A percentile compares a stretch with the other conserved stretches of the same genome.
Conservation (phyloP, 2,329 filamentous ascomycete species). For the Huntiella moniliformis region DNA sequence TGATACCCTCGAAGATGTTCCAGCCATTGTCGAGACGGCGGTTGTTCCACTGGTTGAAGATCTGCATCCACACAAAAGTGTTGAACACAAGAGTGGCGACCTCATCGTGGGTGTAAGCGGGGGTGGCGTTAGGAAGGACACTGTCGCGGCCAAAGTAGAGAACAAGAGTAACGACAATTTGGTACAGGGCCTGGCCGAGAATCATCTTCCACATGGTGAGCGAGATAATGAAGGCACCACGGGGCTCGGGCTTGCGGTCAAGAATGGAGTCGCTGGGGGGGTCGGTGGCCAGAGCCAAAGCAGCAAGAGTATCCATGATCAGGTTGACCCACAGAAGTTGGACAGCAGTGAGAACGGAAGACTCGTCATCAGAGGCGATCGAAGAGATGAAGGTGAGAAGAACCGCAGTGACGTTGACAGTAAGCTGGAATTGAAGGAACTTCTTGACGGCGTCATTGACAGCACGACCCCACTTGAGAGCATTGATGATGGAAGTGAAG, state of each 20-base stretch:
- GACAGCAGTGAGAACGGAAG: slow-evolving; percentile 67
- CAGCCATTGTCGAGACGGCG: slow-evolving; percentile 84
- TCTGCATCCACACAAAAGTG: slow-evolving; percentile 98
- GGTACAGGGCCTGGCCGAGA: slow-evolving; percentile 75
- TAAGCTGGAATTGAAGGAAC: slow-evolving; percentile 60
- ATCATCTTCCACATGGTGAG: slow-evolving; percentile 99
- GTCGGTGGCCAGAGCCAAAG: slow-evolving; percentile 73
- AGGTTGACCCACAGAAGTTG: slow-evolving; percentile 92
- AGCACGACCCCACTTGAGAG: slow-evolving; percentile 60
- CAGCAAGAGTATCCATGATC: slow-evolving; percentile 93
- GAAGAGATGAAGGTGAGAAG: slow-evolving; percentile 74
- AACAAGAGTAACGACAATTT: slow-evolving; percentile 61
- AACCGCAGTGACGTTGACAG: slow-evolving; percentile 84
- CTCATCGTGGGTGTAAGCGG: slow-evolving; percentile 21
- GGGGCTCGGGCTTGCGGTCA: slow-evolving; percentile 49
- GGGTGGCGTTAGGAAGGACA: slow-evolving; percentile 10
- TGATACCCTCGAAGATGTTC: slow-evolving; percentile 85
- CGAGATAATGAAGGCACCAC: slow-evolving; percentile 49
- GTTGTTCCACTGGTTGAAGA: slow-evolving; percentile 97
- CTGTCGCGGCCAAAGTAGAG: slow-evolving; percentile 49
- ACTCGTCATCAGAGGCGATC: slow-evolving; percentile 48
- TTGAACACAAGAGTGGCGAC: slow-evolving; percentile 83
- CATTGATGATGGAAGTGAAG: slow-evolving; percentile 72
- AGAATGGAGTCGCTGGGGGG: slow-evolving; percentile 69
- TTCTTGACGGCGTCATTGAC: slow-evolving; percentile 64